These are phyloP conservation scores for Postia placenta DNA, from an alignment of 768 basidiomycete genomes.

Conservation along the genomic window DNA sequence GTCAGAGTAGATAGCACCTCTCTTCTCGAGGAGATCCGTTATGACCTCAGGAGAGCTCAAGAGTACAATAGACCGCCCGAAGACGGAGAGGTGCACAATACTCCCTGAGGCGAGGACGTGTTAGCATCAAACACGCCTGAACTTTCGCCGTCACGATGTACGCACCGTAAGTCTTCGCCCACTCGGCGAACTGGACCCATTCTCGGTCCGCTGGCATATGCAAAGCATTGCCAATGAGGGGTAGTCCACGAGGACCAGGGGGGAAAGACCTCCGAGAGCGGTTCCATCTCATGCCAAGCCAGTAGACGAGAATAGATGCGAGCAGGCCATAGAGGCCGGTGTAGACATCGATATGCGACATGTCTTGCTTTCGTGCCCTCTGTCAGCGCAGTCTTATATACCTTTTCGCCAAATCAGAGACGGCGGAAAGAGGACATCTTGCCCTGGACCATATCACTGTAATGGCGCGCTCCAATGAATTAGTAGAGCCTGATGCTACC, in stretches of 20 bases:
- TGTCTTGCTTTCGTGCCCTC: too few species aligned
- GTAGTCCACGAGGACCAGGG: constrained; percentile 19
- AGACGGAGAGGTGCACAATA: constrained; percentile 12
- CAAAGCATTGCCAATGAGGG: constrained; percentile 19
- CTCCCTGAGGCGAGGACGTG: constrained; percentile 6
- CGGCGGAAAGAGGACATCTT: too few species aligned
- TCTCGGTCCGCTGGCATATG: not conserved
- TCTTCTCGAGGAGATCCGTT: constrained; percentile 17
- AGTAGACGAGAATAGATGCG: not conserved
- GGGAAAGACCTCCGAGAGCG: constrained; percentile 3
- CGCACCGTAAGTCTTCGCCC: constrained; percentile 1
- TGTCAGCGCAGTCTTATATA: not conserved
- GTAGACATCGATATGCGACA: not conserved
- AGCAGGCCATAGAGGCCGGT: not conserved
- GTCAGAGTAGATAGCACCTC: constrained; percentile 17
- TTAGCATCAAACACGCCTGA: not conserved
- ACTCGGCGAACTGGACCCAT: not conserved
- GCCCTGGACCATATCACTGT: too few species aligned
- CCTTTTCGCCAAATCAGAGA: too few species aligned
- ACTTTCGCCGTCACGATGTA: not conserved
- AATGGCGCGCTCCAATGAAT: too few species aligned
- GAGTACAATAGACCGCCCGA: constrained; percentile 12
- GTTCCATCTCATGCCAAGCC: not conserved
- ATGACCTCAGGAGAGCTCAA: constrained; percentile 7
- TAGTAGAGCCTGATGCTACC: too few species aligned